A percentile compares a stretch with the other conserved stretches of the same genome.
These are phyloP conservation scores for Gynandropsis gynandra DNA, from an alignment of 345 rosid species.

Conservation along the genomic window DNA sequence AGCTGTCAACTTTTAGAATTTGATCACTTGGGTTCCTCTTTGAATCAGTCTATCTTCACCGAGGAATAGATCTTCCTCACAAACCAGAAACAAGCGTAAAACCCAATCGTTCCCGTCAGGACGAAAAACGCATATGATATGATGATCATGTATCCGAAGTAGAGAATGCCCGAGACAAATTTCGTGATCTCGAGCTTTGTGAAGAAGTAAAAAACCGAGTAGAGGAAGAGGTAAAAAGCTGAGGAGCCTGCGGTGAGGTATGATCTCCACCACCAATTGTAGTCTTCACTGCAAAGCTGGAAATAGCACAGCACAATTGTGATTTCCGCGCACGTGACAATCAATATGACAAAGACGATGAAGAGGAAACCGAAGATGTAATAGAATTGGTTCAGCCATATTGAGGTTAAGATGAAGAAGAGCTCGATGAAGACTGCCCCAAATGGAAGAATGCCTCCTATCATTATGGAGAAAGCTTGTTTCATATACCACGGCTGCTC, in stretches of 20 bases:
- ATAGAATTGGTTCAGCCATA: slow-evolving; percentile 96
- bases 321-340: slow-evolving; percentile 90
- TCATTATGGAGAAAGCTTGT: slow-evolving; percentile 71
- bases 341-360: slow-evolving; percentile 71
- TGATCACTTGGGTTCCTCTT: no score
- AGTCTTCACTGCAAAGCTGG: slow-evolving; percentile 92
- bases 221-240: slow-evolving; percentile 80
- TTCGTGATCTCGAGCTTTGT: slow-evolving; percentile 89
- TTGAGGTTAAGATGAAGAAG: slow-evolving; percentile 85
- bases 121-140: slow-evolving; percentile 82
- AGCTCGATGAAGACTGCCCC: slow-evolving; percentile 96
- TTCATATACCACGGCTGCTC: slow-evolving; percentile 97
- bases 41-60: slow-evolving; percentile 72
- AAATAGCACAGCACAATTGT: slow-evolving; percentile 88
- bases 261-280: slow-evolving; percentile 97
- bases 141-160: slow-evolving; percentile 80
- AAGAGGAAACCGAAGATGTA: slow-evolving; percentile 96
- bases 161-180: slow-evolving; percentile 72
- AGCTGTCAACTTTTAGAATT: no score
- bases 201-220: slow-evolving; percentile 88
- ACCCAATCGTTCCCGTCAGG: slow-evolving; percentile 80
- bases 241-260: slow-evolving; percentile 89
- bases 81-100: slow-evolving; percentile 93
- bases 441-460: slow-evolving; percentile 91
- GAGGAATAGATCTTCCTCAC: slow-evolving; percentile 89